phyloP scores from a whole-genome alignment of 495 filamentous ascomycete species.

The Penicillium subrubescens region DNA sequence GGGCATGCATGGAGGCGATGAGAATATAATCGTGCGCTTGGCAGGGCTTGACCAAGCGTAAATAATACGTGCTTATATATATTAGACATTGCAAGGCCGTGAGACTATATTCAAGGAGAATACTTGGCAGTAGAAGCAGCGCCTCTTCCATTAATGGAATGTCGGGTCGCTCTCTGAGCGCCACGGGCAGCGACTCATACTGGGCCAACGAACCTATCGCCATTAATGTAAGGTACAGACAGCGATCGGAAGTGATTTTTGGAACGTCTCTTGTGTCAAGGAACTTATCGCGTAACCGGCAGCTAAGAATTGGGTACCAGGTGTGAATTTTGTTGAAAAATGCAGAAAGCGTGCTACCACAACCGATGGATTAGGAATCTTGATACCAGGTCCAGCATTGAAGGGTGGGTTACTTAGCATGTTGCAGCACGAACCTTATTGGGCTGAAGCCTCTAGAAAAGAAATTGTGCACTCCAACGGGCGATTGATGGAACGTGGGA shows the following conservation, averaged over 20 bases:
- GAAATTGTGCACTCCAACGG: neutral
- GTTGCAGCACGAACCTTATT: neutral
- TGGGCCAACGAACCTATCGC: neutral
- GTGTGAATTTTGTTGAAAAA: neutral
- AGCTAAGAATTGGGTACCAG: neutral
- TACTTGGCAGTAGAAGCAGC: neutral
- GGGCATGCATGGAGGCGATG: neutral
- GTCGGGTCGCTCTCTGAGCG: neutral
- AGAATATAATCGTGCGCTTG: constrained; percentile 2
- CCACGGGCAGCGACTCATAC: neutral
- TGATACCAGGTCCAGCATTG: neutral
- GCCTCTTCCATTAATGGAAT: neutral
- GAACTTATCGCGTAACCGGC: neutral
- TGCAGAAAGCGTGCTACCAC: neutral
- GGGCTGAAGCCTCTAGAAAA: neutral
- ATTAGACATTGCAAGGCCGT: neutral
- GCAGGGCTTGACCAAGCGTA: neutral
- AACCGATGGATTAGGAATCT: neutral
- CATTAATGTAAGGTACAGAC: neutral
- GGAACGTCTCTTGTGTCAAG: neutral
- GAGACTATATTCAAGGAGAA: neutral
- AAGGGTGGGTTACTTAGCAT: neutral
- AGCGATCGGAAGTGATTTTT: neutral
- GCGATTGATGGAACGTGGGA: neutral
- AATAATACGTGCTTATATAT: neutral